Percentiles rank a stretch among this genome's conserved stretches.
These are phyloP conservation scores for Fomitiporia mediterranea DNA, from an alignment of 1,284 basidiomycete species.

Conservation along the genomic window DNA sequence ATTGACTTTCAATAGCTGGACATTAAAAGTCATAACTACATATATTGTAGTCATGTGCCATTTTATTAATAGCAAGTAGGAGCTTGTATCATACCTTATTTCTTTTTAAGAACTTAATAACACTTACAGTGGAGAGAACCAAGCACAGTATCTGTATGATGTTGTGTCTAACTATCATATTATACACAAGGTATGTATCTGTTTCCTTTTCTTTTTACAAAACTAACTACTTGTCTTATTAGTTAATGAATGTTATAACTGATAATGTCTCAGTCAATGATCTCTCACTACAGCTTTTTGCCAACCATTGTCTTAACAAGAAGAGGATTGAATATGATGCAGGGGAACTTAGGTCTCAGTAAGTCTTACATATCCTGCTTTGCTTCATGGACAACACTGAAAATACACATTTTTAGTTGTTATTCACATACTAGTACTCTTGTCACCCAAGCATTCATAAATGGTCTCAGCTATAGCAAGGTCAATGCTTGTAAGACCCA, in stretches of 20 bases:
- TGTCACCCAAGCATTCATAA: background rate
- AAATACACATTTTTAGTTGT: background rate
- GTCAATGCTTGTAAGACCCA: no score
- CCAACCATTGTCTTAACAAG: background rate
- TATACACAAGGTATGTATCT: background rate
- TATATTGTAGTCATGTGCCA: slow-evolving; percentile 14
- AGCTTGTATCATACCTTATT: slow-evolving; percentile 2
- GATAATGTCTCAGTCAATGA: slow-evolving; percentile 14
- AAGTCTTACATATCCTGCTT: background rate
- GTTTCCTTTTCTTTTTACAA: background rate
- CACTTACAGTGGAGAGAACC: slow-evolving; percentile 17
- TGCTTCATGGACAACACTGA: background rate
- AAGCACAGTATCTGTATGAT: background rate
- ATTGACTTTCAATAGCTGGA: slow-evolving; percentile 17
- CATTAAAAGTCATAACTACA: slow-evolving; percentile 11
- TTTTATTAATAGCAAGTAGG: slow-evolving; percentile 7
- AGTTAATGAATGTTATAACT: background rate
- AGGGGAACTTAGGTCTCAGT: background rate
- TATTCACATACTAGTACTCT: background rate
- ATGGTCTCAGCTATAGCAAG: background rate
- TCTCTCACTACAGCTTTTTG: background rate
- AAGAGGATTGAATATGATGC: background rate
- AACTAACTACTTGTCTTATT: background rate
- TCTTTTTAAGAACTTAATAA: slow-evolving; percentile 7
- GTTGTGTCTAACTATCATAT: background rate